Evolutionary conservation across 106 monocot genomes (phyloP).

Genomic region (Gastrodia elata): DNA sequence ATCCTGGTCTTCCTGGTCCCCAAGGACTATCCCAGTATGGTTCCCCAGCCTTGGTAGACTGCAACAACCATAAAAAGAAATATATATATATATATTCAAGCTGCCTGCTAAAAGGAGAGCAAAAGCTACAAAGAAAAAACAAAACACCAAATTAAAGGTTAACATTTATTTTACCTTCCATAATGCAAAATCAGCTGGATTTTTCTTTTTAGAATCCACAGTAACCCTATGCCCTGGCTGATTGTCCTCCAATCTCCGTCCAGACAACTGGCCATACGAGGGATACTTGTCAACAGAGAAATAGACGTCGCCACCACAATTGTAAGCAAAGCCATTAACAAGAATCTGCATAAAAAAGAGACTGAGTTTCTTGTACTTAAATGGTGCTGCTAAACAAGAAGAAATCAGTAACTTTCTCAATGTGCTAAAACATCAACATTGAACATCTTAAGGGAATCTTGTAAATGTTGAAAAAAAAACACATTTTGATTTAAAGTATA

Average conservation of each 20-base stretch:
- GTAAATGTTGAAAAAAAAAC: background rate
- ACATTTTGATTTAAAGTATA: background rate
- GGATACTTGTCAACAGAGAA: constrained; percentile 88
- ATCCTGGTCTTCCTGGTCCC: constrained; percentile 96
- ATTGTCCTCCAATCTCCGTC: constrained; percentile 85
- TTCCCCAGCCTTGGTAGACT: constrained; percentile 82
- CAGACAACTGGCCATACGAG: constrained; percentile 81
- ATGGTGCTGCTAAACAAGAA: background rate
- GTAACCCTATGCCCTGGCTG: constrained; percentile 82
- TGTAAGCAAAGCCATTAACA: constrained; percentile 81
- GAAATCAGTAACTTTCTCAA: background rate
- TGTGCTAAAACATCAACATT: background rate
- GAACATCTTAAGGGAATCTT: background rate
- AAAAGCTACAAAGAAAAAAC: background rate
- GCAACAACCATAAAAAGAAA: constrained; percentile 6
- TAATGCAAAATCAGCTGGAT: constrained; percentile 97
- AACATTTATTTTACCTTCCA: constrained; percentile 65
- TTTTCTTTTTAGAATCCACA: constrained; percentile 80
- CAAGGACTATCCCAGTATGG: constrained; percentile 95
- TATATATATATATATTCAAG: background rate
- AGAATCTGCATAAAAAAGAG: constrained; percentile 54
- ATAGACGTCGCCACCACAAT: constrained; percentile 74
- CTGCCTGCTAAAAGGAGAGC: background rate
- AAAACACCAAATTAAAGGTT: too few relatives aligned
- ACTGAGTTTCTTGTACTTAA: background rate